Evolutionary conservation across 441 rosid genomes (phyloP).

Genomic region (Brassica balearica): DNA sequence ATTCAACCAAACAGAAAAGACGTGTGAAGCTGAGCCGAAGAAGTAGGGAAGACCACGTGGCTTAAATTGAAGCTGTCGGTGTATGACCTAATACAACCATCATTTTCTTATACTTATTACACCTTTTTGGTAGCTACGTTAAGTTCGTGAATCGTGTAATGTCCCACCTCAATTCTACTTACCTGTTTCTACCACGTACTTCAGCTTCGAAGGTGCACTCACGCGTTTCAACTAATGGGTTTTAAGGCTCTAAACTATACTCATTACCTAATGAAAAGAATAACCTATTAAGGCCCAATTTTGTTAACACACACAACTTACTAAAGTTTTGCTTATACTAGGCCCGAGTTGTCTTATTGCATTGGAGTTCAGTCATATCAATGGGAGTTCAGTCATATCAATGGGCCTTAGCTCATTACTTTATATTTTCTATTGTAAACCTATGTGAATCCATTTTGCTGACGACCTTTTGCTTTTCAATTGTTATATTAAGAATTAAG

Average conservation of each 20-base stretch:
- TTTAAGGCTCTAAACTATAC: neutral
- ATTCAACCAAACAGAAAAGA: conserved; percentile 7
- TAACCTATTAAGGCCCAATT: conserved; percentile 27
- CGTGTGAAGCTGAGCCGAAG: conserved; percentile 40
- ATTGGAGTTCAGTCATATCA: neutral
- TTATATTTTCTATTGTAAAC: neutral
- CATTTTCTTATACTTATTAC: conserved; percentile 22
- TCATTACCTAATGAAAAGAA: neutral
- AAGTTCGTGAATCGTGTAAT: conserved; percentile 42
- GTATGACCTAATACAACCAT: conserved; percentile 37
- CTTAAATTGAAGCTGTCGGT: conserved; percentile 45
- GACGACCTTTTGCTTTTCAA: conserved; percentile 8
- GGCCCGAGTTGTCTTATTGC: neutral
- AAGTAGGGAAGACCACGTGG: conserved; percentile 41
- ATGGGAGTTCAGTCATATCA: neutral
- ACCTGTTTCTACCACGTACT: conserved; percentile 20
- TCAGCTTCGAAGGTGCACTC: conserved; percentile 1
- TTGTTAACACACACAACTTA: neutral
- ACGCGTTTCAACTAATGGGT: neutral
- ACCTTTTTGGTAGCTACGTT: conserved; percentile 45
- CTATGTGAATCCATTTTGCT: neutral
- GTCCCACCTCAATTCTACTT: conserved; percentile 34
- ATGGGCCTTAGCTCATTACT: conserved; percentile 12
- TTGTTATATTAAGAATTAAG: conserved; percentile 4
- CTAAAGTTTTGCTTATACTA: neutral